Evolutionary conservation across 768 basidiomycete genomes (phyloP), one percentile per base, ranked within the genome.

Genomic region (Ramaria sp.): DNA sequence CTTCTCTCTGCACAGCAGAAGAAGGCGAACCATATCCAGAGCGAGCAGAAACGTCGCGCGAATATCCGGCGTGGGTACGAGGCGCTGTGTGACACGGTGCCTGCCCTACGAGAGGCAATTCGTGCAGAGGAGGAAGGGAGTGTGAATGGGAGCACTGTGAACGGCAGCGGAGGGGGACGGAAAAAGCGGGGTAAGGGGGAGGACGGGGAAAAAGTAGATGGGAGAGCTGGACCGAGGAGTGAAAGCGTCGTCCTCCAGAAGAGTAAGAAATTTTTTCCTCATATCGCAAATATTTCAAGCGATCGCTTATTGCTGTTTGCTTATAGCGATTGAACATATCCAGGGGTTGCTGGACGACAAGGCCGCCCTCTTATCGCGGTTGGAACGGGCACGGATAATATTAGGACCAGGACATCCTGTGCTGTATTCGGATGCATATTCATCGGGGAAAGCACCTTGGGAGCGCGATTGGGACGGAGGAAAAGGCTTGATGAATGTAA

Each of bases 21-120:
- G 66, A 89, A 93, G 64, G 85, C 85, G 38, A 94, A 94, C 62
- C 92, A 96, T 63, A 95, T 96, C 60, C 86, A 89, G 61, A 87
- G 84, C 1, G 93, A 96, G 70, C 91, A 95, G 71, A 94, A 94
- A 67, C 82, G 93, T 24, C 80, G 93, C 30, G 89, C 89, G 13
- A 93, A 92, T 61, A 95, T 96, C 50, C 77, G 90, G 10, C 71
- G 82, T 37, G 93, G 91, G 10, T 95, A 95, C 64, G 92, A 94
- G 61, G 82, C 85, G 6, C 73, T 96, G 0, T 93, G 91, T 62
- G 83, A 84, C 24, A 79, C 81, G 25, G 83, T 96, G 0, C 93
- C 93, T 9, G 73, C 87, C 1, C 73, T 96, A 36, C 70, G 83
- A 16, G 89, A 88, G 60, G 90, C 90, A 0, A 88, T 91, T 38